Evolutionary conservation across 805 yeast genomes (phyloP).

Genomic region (Pichia thaimueangensis): DNA sequence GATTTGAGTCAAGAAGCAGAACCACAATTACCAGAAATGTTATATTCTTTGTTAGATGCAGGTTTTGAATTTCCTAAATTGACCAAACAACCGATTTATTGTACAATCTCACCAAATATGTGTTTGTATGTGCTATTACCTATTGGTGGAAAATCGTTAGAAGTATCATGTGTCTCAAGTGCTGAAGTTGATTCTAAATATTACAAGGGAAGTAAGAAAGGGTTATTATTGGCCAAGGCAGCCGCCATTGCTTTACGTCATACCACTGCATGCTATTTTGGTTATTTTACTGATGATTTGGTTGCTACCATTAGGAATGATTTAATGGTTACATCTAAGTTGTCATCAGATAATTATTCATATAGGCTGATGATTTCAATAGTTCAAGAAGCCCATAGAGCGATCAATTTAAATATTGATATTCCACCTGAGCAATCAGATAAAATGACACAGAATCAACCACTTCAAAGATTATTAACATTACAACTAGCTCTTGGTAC

Average conservation of each 20-base stretch:
- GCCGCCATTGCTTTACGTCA: slow-evolving; percentile 61
- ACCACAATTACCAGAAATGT: slow-evolving; percentile 24
- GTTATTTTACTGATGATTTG: slow-evolving; percentile 63
- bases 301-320: slow-evolving; percentile 49
- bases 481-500: slow-evolving; percentile 64
- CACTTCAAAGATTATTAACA: slow-evolving; percentile 65
- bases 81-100: slow-evolving; percentile 27
- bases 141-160: slow-evolving; percentile 18
- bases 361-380: slow-evolving; percentile 36
- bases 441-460: slow-evolving; percentile 67
- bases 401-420: slow-evolving; percentile 66
- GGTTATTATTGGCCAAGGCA: slow-evolving; percentile 38
- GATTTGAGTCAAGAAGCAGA: slow-evolving; percentile 14
- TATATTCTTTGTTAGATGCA: slow-evolving; percentile 43
- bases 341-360: slow-evolving; percentile 22
- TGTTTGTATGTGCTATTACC: slow-evolving; percentile 35
- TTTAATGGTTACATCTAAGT: slow-evolving; percentile 25
- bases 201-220: slow-evolving; percentile 18
- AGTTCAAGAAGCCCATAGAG: slow-evolving; percentile 63
- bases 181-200: slow-evolving; percentile 10
- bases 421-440: slow-evolving; percentile 71
- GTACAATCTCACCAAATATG: slow-evolving; percentile 46
- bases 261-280: slow-evolving; percentile 65
- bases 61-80: slow-evolving; percentile 46
- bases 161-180: slow-evolving; percentile 20